Evolutionary conservation across 768 basidiomycete species (phyloP), one percentile per base, ranked within the genome.

Genomic region (Tephrocybe rancida): DNA sequence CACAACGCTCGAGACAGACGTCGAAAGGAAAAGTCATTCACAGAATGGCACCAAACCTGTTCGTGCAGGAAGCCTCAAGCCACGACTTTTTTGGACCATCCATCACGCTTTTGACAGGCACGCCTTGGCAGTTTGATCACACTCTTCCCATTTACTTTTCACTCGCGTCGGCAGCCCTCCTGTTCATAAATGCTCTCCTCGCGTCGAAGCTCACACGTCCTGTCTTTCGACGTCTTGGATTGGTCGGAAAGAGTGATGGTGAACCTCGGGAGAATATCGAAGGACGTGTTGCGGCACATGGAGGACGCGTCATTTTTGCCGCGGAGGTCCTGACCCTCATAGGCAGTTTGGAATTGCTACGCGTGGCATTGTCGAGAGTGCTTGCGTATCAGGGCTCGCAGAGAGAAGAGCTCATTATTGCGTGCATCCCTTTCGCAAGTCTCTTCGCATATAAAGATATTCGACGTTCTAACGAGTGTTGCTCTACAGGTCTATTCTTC

Each of bases 301-400:
- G 58, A 39, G 58, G 58, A 50, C 51, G 44, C 32, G 37, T 50
- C 44, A 53, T 56, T 8, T 56, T 50, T 41, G 43, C 51, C 14
- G 22, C 43, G 19, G 44, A 60, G 32, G 38, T 60, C 44, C 14
- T 54, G 38, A 48, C 39, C 5, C 48, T 56, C 24, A 32, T 60
- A 14, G 52, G 58, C 21, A 52, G 48, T 47, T 37, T 60, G 43
- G 58, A 53, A 22, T 48, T 60, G 9, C n/a, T 60, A 50, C 49
- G 58, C n/a, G 51, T 51, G 32, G 56, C 58, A 19, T 37, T 54
- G 32, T 30, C 30, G 30, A 53, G 55, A 44, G 27, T 47, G 10
- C 29, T 47, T 11, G 34, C 35, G 16, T 22, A 49, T 10, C 22
- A 56, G 25, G 46, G 46, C 8, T 29, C 27, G 11, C 41, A 46